phyloP scores from a whole-genome alignment of 2,329 filamentous ascomycete species.

The Mycosphaerella sp. region DNA sequence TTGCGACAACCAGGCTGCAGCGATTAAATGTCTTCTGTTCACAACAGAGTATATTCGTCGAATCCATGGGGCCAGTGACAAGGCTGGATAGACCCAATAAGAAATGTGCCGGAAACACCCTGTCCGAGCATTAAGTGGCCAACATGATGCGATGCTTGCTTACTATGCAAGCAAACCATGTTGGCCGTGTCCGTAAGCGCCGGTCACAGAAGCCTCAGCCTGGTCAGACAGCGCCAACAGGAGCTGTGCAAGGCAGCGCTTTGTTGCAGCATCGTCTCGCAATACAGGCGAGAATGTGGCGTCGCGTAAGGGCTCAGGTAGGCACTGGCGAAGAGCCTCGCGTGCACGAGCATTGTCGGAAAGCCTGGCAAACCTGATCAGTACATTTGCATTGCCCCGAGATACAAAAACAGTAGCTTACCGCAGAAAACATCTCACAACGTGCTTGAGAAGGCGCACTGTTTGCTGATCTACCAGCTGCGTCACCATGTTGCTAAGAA shows the following conservation, averaged over 20 bases:
- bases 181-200: constrained; percentile 7
- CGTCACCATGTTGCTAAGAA: constrained; percentile 97
- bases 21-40: too few species aligned
- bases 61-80: too few species aligned
- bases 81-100: too few species aligned
- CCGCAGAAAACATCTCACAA: constrained; percentile 94
- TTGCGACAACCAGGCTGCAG: too few species aligned
- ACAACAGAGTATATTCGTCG: too few species aligned
- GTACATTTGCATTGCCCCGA: constrained; percentile 4
- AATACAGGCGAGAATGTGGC: constrained; percentile 95
- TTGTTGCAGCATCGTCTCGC: constrained; percentile 93
- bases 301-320: constrained; percentile 96
- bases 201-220: constrained; percentile 12
- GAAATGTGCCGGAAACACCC: neutral
- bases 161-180: neutral
- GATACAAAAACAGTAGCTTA: constrained; percentile 40
- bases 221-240: constrained; percentile 88
- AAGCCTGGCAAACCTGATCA: constrained; percentile 50
- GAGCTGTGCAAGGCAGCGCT: constrained; percentile 93
- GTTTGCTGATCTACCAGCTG: constrained; percentile 98
- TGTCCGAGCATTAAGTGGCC: neutral
- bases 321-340: constrained; percentile 89
- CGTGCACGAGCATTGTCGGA: constrained; percentile 95
- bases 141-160: too few species aligned
- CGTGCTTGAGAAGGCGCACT: constrained; percentile 89